Evolutionary conservation across 306 rosid species (phyloP).

Genomic region (Cercis canadensis): DNA sequence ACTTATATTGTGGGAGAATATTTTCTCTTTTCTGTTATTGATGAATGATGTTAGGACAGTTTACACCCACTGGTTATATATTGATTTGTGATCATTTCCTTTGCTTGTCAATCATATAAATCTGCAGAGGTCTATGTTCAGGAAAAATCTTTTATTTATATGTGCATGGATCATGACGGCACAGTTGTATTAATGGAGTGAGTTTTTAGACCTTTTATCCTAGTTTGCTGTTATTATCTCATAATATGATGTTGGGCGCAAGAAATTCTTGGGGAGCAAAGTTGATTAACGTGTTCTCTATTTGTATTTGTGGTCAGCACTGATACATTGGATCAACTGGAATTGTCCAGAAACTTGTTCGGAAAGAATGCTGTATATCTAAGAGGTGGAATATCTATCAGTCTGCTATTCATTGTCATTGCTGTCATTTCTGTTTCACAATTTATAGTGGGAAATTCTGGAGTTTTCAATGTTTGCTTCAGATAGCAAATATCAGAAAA

Average conservation of each 20-base stretch:
- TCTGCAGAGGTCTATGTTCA: conserved; percentile 73
- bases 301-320: conserved; percentile 56
- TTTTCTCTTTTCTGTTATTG: conserved; percentile 14
- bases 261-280: conserved; percentile 21
- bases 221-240: conserved; percentile 19
- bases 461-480: not conserved
- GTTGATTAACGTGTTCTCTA: conserved; percentile 34
- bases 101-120: conserved; percentile 31
- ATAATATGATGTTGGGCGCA: conserved; percentile 9
- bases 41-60: conserved; percentile 15
- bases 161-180: conserved; percentile 91
- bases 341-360: conserved; percentile 77
- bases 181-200: conserved; percentile 87
- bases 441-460: not conserved
- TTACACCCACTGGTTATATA: conserved; percentile 3
- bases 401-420: conserved; percentile 17
- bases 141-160: conserved; percentile 68
- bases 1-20: not conserved
- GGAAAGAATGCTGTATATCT: conserved; percentile 69
- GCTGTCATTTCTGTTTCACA: conserved; percentile 16
- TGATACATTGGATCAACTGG: conserved; percentile 80
- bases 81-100: conserved; percentile 27
- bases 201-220: conserved; percentile 46
- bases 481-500: no score
- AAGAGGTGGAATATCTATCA: conserved; percentile 51